phyloP scores from a whole-genome alignment of 176 grass and related monocot genomes.

The Oryza punctata region DNA sequence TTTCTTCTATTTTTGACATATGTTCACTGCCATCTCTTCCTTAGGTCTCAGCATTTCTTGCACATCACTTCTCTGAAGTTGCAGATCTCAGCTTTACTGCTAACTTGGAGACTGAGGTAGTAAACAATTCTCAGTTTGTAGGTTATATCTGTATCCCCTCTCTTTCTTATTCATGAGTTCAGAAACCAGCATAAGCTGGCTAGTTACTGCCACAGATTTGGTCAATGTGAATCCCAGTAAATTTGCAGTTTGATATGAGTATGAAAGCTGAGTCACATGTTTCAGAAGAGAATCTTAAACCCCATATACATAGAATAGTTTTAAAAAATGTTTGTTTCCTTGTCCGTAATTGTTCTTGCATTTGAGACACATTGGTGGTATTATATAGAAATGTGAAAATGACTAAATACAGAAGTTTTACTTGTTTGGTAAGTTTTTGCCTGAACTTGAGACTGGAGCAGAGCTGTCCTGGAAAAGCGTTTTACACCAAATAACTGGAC shows the following conservation, averaged over 20 bases:
- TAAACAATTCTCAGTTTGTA: conserved; percentile 33
- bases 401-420: conserved; percentile 3
- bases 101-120: conserved; percentile 96
- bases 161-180: conserved; percentile 13
- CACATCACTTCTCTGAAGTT: conserved; percentile 85
- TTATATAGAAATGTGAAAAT: conserved; percentile 15
- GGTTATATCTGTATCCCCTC: conserved; percentile 19
- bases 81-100: conserved; percentile 89
- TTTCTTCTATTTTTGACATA: conserved; percentile 9
- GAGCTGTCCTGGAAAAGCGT: conserved; percentile 1
- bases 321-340: background rate
- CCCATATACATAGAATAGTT: background rate
- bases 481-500: background rate
- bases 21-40: conserved; percentile 22
- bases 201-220: background rate
- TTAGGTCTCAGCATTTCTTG: conserved; percentile 91
- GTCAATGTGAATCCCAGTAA: conserved; percentile 29
- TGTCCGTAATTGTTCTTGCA: conserved; percentile 1
- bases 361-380: conserved; percentile 23
- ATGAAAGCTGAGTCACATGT: conserved; percentile 23
- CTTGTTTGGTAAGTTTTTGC: background rate
- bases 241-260: conserved; percentile 6
- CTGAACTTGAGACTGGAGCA: background rate
- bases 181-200: conserved; percentile 28
- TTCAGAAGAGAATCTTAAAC: background rate